These are phyloP conservation scores for Lentinus tigrinus DNA, from an alignment of 768 basidiomycete genomes.

Conservation along the genomic window DNA sequence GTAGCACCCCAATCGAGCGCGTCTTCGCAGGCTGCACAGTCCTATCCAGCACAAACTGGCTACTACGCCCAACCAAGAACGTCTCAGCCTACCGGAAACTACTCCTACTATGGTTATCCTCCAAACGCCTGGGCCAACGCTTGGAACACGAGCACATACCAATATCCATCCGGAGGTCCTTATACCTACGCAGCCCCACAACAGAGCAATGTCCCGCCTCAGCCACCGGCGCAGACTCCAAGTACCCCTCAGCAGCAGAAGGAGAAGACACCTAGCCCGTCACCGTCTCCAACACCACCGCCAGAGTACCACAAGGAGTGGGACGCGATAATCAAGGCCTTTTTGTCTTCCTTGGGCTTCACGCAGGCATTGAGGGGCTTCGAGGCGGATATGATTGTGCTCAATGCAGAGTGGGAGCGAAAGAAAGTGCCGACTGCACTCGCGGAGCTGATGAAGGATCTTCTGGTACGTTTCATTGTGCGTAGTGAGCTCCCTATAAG, in stretches of 20 bases:
- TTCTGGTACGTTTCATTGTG: conserved; percentile 43
- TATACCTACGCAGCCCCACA: conserved; percentile 7
- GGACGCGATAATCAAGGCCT: conserved; percentile 56
- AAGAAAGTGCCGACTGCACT: conserved; percentile 56
- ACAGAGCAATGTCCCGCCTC: neutral
- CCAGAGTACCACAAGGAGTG: conserved; percentile 52
- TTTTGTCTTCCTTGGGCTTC: conserved; percentile 54
- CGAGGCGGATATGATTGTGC: conserved; percentile 68
- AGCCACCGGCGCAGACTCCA: neutral
- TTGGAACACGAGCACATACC: conserved; percentile 17
- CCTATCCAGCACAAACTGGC: neutral
- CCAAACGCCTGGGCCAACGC: conserved; percentile 22
- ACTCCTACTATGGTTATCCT: conserved; percentile 24
- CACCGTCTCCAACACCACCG: conserved; percentile 29
- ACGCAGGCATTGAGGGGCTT: conserved; percentile 61
- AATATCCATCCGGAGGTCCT: conserved; percentile 10
- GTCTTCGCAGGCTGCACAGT: neutral
- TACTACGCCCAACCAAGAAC: conserved; percentile 3
- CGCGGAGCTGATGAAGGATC: conserved; percentile 45
- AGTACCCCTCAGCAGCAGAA: neutral
- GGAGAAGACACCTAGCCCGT: conserved; percentile 24
- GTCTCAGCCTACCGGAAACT: neutral
- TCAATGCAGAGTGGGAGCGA: conserved; percentile 66
- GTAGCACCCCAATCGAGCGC: neutral
- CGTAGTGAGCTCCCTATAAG: neutral